A percentile compares a stretch with the other conserved stretches of the same genome.
These are phyloP conservation scores for Cryphonectria japonica DNA, from an alignment of 2,329 filamentous ascomycete genomes.

Conservation along the genomic window DNA sequence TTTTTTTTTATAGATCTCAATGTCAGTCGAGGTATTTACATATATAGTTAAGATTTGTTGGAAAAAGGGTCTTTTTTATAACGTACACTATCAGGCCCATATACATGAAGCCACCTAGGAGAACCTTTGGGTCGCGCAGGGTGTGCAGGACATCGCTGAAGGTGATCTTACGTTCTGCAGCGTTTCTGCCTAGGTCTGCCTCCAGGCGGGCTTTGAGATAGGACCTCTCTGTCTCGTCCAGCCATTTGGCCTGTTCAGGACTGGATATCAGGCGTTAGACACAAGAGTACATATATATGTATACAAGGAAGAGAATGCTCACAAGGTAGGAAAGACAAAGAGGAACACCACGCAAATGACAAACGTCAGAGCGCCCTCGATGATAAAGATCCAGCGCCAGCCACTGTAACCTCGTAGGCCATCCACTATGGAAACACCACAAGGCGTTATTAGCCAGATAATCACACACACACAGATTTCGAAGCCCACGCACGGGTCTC, in stretches of 20 bases:
- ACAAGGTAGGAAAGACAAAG: conserved; percentile 73
- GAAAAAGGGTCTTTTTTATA: neutral
- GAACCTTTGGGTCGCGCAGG: conserved; percentile 75
- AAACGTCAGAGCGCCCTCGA: conserved; percentile 70
- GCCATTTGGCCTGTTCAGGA: conserved; percentile 74
- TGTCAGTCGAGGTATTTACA: neutral
- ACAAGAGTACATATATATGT: neutral
- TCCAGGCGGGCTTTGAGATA: conserved; percentile 70
- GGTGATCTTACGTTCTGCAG: conserved; percentile 64
- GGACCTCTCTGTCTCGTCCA: conserved; percentile 68
- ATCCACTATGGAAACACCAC: conserved; percentile 57
- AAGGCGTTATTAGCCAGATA: no score
- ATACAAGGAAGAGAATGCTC: conserved; percentile 30
- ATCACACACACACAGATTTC: no score
- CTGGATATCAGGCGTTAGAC: conserved; percentile 28
- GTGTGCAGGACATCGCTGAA: conserved; percentile 62
- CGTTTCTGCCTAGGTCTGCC: conserved; percentile 70
- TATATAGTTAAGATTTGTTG: neutral
- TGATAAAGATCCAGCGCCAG: conserved; percentile 84
- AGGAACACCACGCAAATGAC: conserved; percentile 65
- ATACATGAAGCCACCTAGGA: conserved; percentile 79
- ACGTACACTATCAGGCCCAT: conserved; percentile 59
- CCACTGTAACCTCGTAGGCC: conserved; percentile 67
- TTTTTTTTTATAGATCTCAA: no score
- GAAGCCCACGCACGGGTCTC: neutral